phyloP scores from a whole-genome alignment of 441 rosid genomes.

The Adansonia grandidieri region DNA sequence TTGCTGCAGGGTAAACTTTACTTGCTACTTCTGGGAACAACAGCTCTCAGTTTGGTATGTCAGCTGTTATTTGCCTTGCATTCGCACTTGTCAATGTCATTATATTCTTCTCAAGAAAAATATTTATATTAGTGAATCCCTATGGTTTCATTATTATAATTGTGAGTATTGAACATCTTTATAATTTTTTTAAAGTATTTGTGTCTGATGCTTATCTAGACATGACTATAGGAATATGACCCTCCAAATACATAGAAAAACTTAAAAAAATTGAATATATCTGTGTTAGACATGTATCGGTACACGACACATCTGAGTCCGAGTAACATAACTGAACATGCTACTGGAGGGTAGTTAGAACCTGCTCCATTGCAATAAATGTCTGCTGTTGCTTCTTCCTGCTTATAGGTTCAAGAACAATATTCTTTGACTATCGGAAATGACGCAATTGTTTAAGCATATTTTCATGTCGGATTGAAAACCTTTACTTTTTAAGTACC shows the following conservation, averaged over 20 bases:
- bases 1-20: constrained; percentile 82
- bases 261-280: too few species aligned
- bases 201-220: too few species aligned
- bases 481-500: neutral
- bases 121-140: neutral
- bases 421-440: neutral
- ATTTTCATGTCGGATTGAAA: neutral
- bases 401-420: neutral
- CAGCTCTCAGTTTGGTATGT: constrained; percentile 91
- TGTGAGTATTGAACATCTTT: neutral
- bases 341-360: neutral
- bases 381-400: neutral
- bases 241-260: too few species aligned
- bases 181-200: too few species aligned
- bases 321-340: neutral
- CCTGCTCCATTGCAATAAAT: neutral
- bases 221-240: too few species aligned
- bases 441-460: neutral
- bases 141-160: neutral
- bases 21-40: constrained; percentile 91
- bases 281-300: too few species aligned
- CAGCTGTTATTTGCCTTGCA: constrained; percentile 23
- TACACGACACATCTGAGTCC: too few species aligned
- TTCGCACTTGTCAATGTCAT: constrained; percentile 5
- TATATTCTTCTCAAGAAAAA: constrained; percentile 5